phyloP scores from a whole-genome alignment of 73 alveolate genomes.

The Stentor coeruleus region DNA sequence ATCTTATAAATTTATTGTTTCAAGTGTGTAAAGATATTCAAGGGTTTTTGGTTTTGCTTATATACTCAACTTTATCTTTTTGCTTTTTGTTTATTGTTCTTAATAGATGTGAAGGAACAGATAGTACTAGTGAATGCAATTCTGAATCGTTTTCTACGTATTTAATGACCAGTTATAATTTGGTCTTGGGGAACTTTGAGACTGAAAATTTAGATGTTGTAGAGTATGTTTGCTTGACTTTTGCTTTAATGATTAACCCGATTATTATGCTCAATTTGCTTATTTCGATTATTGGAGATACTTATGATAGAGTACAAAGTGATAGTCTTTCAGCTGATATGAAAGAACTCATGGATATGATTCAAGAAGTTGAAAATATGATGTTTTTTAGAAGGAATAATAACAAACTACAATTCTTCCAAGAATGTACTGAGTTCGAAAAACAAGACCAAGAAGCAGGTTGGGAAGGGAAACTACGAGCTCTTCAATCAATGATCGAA shows the following conservation, averaged over 20 bases:
- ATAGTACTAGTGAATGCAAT: not conserved
- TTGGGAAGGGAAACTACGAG: constrained; percentile 25
- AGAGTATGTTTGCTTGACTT: not conserved
- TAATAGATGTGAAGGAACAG: not conserved
- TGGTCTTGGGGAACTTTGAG: constrained; percentile 11
- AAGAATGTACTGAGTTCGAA: not conserved
- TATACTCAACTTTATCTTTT: constrained; percentile 1
- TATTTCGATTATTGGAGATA: not conserved
- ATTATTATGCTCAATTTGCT: constrained; percentile 3
- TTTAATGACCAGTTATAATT: not conserved
- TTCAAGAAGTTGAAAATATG: constrained; percentile 14
- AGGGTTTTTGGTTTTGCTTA: not conserved
- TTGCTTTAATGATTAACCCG: constrained; percentile 3
- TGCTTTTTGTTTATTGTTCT: constrained; percentile 10
- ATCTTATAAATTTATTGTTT: not conserved
- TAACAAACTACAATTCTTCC: not conserved
- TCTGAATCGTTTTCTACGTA: not conserved
- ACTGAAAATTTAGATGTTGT: not conserved
- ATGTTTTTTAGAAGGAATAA: constrained; percentile 14
- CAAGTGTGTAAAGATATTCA: not conserved
- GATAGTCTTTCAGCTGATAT: not conserved
- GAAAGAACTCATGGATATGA: constrained; percentile 6
- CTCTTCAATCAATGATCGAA: not conserved
- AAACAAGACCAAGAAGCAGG: not conserved
- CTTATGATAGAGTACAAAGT: not conserved